phyloP scores from a whole-genome alignment of 257 asterid species.

The Solanum raphanifolium region DNA sequence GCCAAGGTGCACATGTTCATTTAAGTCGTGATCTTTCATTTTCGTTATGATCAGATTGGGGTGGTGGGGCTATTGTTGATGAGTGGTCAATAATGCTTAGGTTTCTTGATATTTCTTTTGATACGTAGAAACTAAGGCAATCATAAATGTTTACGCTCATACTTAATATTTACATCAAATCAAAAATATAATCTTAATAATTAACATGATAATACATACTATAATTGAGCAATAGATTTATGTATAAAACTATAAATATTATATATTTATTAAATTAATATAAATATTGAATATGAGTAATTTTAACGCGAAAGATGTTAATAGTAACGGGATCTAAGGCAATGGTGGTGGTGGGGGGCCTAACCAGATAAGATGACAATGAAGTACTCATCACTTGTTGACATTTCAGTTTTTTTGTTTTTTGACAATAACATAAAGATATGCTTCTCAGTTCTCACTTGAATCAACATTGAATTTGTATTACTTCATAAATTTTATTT shows the following conservation, averaged over 20 bases:
- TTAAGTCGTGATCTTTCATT: neutral
- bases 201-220: too few species aligned
- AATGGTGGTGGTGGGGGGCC: neutral
- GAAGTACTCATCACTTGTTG: neutral
- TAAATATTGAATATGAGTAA: too few species aligned
- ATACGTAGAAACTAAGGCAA: neutral
- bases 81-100: neutral
- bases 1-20: neutral
- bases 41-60: neutral
- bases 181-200: too few species aligned
- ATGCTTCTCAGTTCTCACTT: neutral
- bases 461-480: neutral
- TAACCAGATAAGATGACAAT: neutral
- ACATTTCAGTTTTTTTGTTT: neutral
- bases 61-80: neutral
- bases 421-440: neutral
- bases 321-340: neutral
- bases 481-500: neutral
- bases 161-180: too few species aligned
- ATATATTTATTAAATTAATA: too few species aligned
- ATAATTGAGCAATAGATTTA: too few species aligned
- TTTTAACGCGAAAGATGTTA: fast-evolving
- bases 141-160: fast-evolving
- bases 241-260: too few species aligned
- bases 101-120: neutral